Evolutionary conservation across 495 filamentous ascomycete species (phyloP).

Genomic region (Podospora pseudopauciseta): DNA sequence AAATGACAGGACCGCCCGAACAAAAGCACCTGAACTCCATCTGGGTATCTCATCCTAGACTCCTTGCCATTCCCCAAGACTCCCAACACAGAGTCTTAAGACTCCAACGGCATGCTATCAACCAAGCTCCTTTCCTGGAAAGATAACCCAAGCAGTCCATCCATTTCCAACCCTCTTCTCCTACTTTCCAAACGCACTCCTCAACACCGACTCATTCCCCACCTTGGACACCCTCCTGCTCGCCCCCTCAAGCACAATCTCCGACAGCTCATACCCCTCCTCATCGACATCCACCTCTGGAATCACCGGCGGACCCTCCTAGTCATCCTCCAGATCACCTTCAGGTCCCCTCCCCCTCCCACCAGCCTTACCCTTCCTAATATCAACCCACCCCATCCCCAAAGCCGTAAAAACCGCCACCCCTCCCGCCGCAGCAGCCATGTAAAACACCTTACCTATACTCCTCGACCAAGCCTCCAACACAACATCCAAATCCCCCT

Average conservation of each 20-base stretch:
- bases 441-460: slow-evolving; percentile 22
- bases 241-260: slow-evolving; percentile 1
- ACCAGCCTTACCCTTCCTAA: slow-evolving; percentile 16
- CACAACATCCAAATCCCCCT: slow-evolving; percentile 27
- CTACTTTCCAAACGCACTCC: not conserved
- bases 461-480: slow-evolving; percentile 43
- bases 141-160: not conserved
- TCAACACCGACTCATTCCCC: not conserved
- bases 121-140: not conserved
- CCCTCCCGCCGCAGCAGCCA: slow-evolving; percentile 13
- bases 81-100: not conserved
- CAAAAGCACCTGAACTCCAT: not conserved
- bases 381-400: slow-evolving; percentile 25
- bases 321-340: slow-evolving; percentile 15
- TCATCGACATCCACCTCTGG: not conserved
- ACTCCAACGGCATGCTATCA: not conserved
- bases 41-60: not conserved
- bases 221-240: not conserved
- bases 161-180: not conserved
- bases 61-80: not conserved
- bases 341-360: not conserved
- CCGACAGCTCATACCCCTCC: not conserved
- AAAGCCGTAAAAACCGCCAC: slow-evolving; percentile 19
- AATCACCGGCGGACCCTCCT: not conserved
- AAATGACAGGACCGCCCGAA: not conserved